These are phyloP conservation scores for Cytospora piceicola DNA, from an alignment of 2,329 filamentous ascomycete species.

Conservation along the genomic window DNA sequence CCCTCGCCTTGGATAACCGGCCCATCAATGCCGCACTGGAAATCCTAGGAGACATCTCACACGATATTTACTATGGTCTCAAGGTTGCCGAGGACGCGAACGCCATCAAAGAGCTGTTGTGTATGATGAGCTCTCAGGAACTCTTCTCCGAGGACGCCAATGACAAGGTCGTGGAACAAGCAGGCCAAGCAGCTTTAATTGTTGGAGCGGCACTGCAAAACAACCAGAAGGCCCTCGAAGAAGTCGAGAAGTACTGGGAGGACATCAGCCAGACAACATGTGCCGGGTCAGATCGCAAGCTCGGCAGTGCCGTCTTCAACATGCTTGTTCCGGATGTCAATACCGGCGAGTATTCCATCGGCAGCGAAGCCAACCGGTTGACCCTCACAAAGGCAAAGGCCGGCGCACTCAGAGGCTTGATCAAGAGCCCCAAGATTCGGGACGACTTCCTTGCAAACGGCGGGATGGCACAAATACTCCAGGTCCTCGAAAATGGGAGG, in stretches of 20 bases:
- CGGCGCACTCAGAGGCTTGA: slow-evolving; percentile 57
- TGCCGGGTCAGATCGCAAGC: slow-evolving; percentile 32
- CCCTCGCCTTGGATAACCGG: slow-evolving; percentile 34
- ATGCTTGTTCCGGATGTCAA: slow-evolving; percentile 38
- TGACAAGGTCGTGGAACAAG: slow-evolving; percentile 36
- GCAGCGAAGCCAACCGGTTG: slow-evolving; percentile 25
- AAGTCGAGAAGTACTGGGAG: slow-evolving; percentile 55
- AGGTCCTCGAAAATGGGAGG: slow-evolving; percentile 54
- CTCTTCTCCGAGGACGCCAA: slow-evolving; percentile 31
- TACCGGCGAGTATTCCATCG: slow-evolving; percentile 32
- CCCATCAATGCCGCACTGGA: slow-evolving; percentile 57
- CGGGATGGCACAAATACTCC: slow-evolving; percentile 59
- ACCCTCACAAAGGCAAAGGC: slow-evolving; percentile 46
- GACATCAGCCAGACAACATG: slow-evolving; percentile 47
- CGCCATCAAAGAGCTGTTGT: slow-evolving; percentile 59
- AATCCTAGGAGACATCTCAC: slow-evolving; percentile 64
- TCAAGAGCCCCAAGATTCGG: slow-evolving; percentile 58
- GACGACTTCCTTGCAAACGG: slow-evolving; percentile 57
- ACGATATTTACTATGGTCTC: slow-evolving; percentile 72
- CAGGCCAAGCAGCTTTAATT: slow-evolving; percentile 59
- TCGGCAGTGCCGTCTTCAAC: slow-evolving; percentile 48
- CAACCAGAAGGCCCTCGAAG: slow-evolving; percentile 63
- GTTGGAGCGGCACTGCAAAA: slow-evolving; percentile 65
- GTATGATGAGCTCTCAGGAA: slow-evolving; percentile 51
- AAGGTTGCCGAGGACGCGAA: slow-evolving; percentile 62